Base-by-base conservation (phyloP, 23 red algal genomes). In the Gracilaria caudata region DNA sequence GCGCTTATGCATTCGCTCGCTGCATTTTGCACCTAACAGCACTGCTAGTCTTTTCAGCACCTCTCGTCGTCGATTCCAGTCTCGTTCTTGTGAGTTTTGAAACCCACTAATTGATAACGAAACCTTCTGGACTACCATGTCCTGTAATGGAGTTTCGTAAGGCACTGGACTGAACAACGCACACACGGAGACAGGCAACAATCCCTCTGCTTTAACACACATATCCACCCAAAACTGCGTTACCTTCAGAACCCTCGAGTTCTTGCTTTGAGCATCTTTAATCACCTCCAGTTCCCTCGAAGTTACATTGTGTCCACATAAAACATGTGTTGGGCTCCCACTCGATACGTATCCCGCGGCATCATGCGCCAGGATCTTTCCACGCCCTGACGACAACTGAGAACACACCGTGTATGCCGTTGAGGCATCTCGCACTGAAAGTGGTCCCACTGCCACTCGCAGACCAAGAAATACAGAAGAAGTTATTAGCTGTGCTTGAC, bases 1-100 rank as follows among this genome's bases (percentile, higher is more conserved):
- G 30, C 74, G 33, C 37, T 51, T 68, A 7, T 17, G 68, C 77
- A 90, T 80, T 9, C 65, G 34, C 57, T 90, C 86, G 20, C 55
- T 70, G 30, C 76, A 90, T 25, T 57, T 72, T 8, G 75, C 86
- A 24, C 86, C 86, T 10, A 90, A 57, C 39, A 79, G 28, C 24
- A 58, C 46, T 8, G 86, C 75, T 25, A 90, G 32, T 43, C 76
- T 51, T 43, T 47, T 72, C 9, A 90, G 74, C 13, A 90, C 86
- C 26, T 90, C 86, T 71, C 86, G 13, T 25, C 86, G 86, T 51
- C 73, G 37, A 72, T 90, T 90, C 63, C 63, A 73, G 19, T 86
- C 82, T 25, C 57, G 36, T 57, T 90, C 76, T 13, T 28, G 14
- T 8, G 55, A 21, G 23, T 71, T 61, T 51, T 80, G 76, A 72